phyloP scores from a whole-genome alignment of 306 rosid genomes.

The Quercus rubra region DNA sequence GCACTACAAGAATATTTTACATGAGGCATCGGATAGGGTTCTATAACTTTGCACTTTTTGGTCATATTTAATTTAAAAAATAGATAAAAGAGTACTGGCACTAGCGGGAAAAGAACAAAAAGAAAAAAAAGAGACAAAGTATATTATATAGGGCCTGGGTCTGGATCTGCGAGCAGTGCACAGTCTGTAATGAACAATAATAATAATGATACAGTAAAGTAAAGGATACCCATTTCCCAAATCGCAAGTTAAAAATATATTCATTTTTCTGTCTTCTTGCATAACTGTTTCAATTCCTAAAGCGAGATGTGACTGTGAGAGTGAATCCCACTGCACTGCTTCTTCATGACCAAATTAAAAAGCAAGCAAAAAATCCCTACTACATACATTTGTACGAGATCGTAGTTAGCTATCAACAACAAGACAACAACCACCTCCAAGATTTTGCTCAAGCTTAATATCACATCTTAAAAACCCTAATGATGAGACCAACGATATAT shows the following conservation, averaged over 20 bases:
- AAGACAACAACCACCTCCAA: too few species aligned
- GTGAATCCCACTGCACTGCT: not conserved
- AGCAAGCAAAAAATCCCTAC: too few species aligned
- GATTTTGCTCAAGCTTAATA: not conserved
- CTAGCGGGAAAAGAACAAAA: conserved; percentile 36
- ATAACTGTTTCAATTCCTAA: conserved; percentile 11
- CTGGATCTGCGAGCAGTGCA: conserved; percentile 1
- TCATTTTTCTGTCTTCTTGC: conserved; percentile 3
- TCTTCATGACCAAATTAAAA: not conserved
- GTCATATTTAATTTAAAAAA: conserved; percentile 18
- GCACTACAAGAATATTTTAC: not conserved
- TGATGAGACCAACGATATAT: conserved; percentile 1
- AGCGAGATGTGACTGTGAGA: not conserved
- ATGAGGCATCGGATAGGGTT: not conserved
- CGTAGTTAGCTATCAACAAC: too few species aligned
- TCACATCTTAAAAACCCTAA: not conserved
- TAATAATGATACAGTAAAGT: not conserved
- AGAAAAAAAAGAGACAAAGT: conserved; percentile 22
- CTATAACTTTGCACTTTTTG: conserved; percentile 6
- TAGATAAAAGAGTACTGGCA: conserved; percentile 8
- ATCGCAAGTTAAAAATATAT: conserved; percentile 23
- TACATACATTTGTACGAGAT: not conserved
- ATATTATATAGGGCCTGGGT: not conserved
- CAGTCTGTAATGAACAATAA: not conserved
- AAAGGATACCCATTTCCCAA: conserved; percentile 33